A percentile compares a stretch with the other conserved stretches of the same genome.
phyloP scores from a whole-genome alignment of 768 basidiomycete genomes.

The Trametes cingulata region DNA sequence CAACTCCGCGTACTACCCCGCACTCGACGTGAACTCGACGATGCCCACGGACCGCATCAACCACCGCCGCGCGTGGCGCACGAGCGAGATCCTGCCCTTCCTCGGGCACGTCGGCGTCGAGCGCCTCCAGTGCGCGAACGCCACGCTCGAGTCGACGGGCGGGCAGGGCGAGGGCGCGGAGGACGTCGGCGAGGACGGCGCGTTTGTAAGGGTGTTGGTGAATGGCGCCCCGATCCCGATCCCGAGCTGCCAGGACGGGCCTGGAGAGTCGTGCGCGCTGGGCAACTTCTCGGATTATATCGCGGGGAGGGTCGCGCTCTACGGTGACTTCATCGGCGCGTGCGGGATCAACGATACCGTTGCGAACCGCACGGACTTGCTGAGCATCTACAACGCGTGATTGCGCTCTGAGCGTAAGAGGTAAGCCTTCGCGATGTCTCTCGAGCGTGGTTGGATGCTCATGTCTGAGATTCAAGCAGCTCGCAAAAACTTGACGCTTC shows the following conservation, averaged over 20 bases:
- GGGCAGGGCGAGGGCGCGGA: neutral
- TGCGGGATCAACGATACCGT: conserved; percentile 20
- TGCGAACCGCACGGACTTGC: conserved; percentile 15
- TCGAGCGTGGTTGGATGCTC: too few species aligned
- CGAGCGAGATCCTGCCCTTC: conserved; percentile 20
- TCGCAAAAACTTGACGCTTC: too few species aligned
- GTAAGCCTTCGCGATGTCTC: too few species aligned
- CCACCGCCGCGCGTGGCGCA: conserved; percentile 23
- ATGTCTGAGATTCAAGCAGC: too few species aligned
- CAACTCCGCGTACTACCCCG: conserved; percentile 22
- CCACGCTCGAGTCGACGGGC: neutral
- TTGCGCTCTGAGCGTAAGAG: too few species aligned
- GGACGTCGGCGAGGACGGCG: neutral
- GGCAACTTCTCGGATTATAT: conserved; percentile 11
- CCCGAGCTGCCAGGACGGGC: conserved; percentile 18
- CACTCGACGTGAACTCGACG: conserved; percentile 21
- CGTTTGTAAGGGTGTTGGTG: conserved; percentile 18
- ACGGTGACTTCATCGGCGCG: conserved; percentile 19
- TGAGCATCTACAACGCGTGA: conserved; percentile 15
- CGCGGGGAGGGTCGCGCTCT: conserved; percentile 5
- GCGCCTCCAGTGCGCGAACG: conserved; percentile 16
- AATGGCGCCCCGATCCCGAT: conserved; percentile 20
- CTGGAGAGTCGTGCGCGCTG: conserved; percentile 16
- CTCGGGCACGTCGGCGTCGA: conserved; percentile 20
- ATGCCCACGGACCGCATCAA: conserved; percentile 27